Base-by-base conservation (phyloP, 768 basidiomycete species). In the Amanita fuliginea region DNA sequence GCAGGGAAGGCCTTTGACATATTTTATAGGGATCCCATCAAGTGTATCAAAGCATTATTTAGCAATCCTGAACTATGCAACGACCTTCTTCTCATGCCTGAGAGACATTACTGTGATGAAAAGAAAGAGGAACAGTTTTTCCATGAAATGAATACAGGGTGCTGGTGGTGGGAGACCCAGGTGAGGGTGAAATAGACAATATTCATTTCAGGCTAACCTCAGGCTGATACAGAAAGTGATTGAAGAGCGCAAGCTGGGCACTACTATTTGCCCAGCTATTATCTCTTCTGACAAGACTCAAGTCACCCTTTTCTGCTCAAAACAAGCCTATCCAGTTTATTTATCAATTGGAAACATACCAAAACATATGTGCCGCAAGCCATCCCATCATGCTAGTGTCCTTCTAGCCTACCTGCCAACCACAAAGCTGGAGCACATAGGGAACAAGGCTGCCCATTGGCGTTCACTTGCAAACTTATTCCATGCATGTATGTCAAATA, bases 261-360 rank as follows among this genome's bases (percentile, higher is more conserved):
- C 16, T 22, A 64, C 68, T 3, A 57, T 71, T 6, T 54, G 64
- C 1, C 72, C 71, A 0, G 39, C 75, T 3, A 73, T 76, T 14
- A 54, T 76, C 4, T 62, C 69, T 0, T 64, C 69, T 0, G 73
- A 75, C 56, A 74, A 74, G 50, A 72, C 69, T 0, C 55, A 61
- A 36, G 54, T 72, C 1, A 66, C 67, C 0, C 54, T 58, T 2
- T 68, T 71, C 47, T 55, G 63, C 6, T 64, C 70, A 53, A 69
- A 72, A 49, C 44, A 53, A 35, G 66, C 67, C 6, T 72, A 67
- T 55, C 72, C 72, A 0, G 62, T 75, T 0, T 75, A 75, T 52
- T 43, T 73, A 9, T 67, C 70, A 2, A 64, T 73, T 44, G 71
- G 69, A 0, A 72, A 72, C 43, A 61, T 73, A 8, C 55, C 60